phyloP scores from a whole-genome alignment of 2,329 filamentous ascomycete genomes.

The Tothia fuscella region DNA sequence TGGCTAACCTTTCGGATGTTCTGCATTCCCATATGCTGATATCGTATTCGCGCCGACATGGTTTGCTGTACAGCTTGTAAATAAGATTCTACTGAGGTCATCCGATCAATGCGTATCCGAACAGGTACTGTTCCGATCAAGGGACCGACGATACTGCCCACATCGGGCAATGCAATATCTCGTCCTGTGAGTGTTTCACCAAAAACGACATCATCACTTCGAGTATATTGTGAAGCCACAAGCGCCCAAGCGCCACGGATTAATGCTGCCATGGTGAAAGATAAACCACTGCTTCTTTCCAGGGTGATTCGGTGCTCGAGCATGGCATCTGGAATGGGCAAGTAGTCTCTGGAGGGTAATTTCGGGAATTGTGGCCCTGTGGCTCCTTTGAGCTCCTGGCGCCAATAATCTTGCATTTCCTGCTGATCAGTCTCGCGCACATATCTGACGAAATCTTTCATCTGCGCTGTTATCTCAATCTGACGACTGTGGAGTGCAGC shows the following conservation, averaged over 20 bases:
- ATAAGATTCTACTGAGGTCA: constrained; percentile 37
- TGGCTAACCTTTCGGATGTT: constrained; percentile 39
- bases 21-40: constrained; percentile 53
- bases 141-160: constrained; percentile 45
- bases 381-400: constrained; percentile 31
- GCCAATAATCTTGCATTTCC: constrained; percentile 36
- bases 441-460: constrained; percentile 39
- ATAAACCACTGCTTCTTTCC: constrained; percentile 20
- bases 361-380: constrained; percentile 38
- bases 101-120: constrained; percentile 34
- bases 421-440: constrained; percentile 30
- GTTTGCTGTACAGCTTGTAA: constrained; percentile 45
- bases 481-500: constrained; percentile 20
- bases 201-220: constrained; percentile 42
- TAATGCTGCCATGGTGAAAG: constrained; percentile 37
- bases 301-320: constrained; percentile 35
- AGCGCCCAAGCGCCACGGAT: constrained; percentile 50
- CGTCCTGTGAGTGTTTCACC: constrained; percentile 50
- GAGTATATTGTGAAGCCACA: constrained; percentile 43
- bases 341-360: constrained; percentile 35
- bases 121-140: constrained; percentile 51
- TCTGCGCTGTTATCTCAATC: constrained; percentile 20
- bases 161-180: constrained; percentile 31
- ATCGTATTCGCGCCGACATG: constrained; percentile 45
- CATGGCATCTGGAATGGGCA: constrained; percentile 38